These are phyloP conservation scores for Colletotrichum paranaense DNA, from an alignment of 2,329 filamentous ascomycete species.

Conservation along the genomic window DNA sequence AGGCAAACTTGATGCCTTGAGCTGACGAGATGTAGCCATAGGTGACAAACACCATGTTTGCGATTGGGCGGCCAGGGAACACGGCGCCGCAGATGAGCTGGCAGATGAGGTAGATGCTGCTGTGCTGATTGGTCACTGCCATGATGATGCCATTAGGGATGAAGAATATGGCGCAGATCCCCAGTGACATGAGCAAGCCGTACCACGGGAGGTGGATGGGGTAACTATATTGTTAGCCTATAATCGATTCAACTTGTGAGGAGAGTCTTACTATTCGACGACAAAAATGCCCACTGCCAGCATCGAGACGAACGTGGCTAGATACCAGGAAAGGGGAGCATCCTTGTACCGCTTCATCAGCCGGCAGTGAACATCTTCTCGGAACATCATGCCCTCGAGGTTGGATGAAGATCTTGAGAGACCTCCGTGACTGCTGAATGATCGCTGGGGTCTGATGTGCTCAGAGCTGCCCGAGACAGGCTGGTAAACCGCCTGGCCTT, in stretches of 20 bases:
- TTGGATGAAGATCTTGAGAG: slow-evolving; percentile 51
- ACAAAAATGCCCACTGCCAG: slow-evolving; percentile 83
- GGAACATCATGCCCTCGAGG: slow-evolving; percentile 69
- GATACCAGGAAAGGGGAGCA: slow-evolving; percentile 84
- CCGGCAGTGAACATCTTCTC: slow-evolving; percentile 86
- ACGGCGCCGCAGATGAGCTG: slow-evolving; percentile 85
- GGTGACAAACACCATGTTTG: slow-evolving; percentile 94
- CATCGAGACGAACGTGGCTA: slow-evolving; percentile 81
- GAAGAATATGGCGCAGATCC: slow-evolving; percentile 83
- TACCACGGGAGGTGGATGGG: slow-evolving; percentile 89
- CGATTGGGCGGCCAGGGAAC: slow-evolving; percentile 87
- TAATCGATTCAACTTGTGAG: neutral
- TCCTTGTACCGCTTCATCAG: slow-evolving; percentile 87
- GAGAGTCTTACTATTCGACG: slow-evolving; percentile 75
- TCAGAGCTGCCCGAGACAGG: slow-evolving; percentile 52
- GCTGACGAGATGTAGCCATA: slow-evolving; percentile 92
- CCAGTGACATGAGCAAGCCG: slow-evolving; percentile 81
- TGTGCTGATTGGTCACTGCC: slow-evolving; percentile 92
- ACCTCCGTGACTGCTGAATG: slow-evolving; percentile 36
- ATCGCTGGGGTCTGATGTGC: slow-evolving; percentile 24
- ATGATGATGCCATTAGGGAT: slow-evolving; percentile 93
- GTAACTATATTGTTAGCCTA: slow-evolving; percentile 62
- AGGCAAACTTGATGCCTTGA: slow-evolving; percentile 89
- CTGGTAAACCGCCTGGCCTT: slow-evolving; percentile 63
- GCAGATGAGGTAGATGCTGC: slow-evolving; percentile 86